A percentile compares a stretch with the other conserved stretches of the same genome.
These are phyloP conservation scores for Salix brachista DNA, from an alignment of 345 rosid species.

Conservation along the genomic window DNA sequence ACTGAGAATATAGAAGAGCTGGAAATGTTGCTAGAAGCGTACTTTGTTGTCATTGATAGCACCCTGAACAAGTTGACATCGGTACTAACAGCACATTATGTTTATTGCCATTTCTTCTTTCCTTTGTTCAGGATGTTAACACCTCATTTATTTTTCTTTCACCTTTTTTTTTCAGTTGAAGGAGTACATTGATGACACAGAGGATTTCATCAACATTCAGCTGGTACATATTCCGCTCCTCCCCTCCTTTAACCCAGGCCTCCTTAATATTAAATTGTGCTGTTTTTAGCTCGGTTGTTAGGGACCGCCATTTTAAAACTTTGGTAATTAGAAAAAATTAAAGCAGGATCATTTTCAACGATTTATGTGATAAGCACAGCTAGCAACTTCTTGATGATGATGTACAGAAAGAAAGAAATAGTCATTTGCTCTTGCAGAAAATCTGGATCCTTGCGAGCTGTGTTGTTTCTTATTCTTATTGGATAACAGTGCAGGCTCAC, in stretches of 20 bases:
- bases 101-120: not conserved
- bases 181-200: conserved; percentile 96
- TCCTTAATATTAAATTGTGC: not conserved
- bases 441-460: not conserved
- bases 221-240: conserved; percentile 26
- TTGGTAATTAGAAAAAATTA: not conserved
- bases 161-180: conserved; percentile 55
- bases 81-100: conserved; percentile 34
- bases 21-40: conserved; percentile 99
- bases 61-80: conserved; percentile 93
- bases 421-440: not conserved
- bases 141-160: conserved; percentile 2
- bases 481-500: not conserved
- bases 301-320: not conserved
- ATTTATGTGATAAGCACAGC: not conserved
- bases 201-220: conserved; percentile 97
- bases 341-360: not conserved
- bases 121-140: not conserved
- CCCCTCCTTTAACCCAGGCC: not conserved
- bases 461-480: not conserved
- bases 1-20: conserved; percentile 85
- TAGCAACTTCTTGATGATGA: not conserved
- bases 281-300: not conserved
- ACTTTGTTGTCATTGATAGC: conserved; percentile 94
- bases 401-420: not conserved